Conservation (phyloP, 192 early-diverging fungal genomes). For the Chytriomyces sp. region DNA sequence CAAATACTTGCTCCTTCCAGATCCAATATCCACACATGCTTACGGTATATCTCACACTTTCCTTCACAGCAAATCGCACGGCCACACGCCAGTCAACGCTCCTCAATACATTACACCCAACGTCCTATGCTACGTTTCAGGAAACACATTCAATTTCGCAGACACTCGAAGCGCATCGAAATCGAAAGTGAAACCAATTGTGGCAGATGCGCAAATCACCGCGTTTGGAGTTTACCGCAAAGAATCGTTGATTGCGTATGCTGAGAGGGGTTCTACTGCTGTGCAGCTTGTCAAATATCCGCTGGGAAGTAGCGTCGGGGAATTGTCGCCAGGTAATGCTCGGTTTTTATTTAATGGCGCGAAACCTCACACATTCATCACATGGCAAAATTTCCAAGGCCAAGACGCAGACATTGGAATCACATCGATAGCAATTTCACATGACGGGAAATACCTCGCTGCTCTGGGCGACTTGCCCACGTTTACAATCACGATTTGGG, state of each 20-base stretch:
- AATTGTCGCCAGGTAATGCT: not conserved
- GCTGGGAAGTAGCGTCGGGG: slow-evolving; percentile 16
- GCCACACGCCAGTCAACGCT: slow-evolving; percentile 41
- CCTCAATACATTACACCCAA: slow-evolving; percentile 40
- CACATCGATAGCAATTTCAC: slow-evolving; percentile 47
- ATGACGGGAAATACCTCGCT: slow-evolving; percentile 57
- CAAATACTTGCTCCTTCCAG: too few relatives aligned
- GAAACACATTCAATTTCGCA: slow-evolving; percentile 55
- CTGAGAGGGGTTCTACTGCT: slow-evolving; percentile 42
- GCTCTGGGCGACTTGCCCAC: slow-evolving; percentile 52
- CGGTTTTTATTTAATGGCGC: not conserved
- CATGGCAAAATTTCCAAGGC: not conserved
- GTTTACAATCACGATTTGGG: slow-evolving; percentile 53
- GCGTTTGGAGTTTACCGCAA: slow-evolving; percentile 47
- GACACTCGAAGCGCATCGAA: slow-evolving; percentile 10
- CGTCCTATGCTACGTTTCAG: slow-evolving; percentile 52
- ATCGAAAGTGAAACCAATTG: slow-evolving; percentile 26
- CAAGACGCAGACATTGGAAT: slow-evolving; percentile 42
- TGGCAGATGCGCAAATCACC: slow-evolving; percentile 49
- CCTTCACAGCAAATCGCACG: slow-evolving; percentile 47
- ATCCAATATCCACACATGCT: too few relatives aligned
- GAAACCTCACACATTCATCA: not conserved
- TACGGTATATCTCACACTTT: too few relatives aligned
- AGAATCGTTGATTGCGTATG: slow-evolving; percentile 54
- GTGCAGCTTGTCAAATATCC: slow-evolving; percentile 58